These are phyloP conservation scores for Fusarium vanettenii DNA, from an alignment of 2,329 filamentous ascomycete genomes.

Conservation along the genomic window DNA sequence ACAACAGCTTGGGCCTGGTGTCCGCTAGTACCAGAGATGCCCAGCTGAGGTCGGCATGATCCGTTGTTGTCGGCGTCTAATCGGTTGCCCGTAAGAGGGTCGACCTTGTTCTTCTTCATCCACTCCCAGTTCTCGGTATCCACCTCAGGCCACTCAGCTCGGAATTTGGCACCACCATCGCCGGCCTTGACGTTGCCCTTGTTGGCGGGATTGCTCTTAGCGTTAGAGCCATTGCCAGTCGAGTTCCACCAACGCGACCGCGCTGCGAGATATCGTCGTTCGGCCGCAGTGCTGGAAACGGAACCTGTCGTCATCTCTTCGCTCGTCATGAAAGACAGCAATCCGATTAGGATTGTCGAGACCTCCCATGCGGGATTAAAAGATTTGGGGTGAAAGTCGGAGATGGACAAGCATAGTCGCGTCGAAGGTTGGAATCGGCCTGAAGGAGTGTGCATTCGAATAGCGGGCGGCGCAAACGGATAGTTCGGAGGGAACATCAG, in stretches of 20 bases:
- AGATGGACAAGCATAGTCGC: conserved; percentile 93
- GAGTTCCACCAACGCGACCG: conserved; percentile 96
- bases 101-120: conserved; percentile 87
- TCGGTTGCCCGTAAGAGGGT: conserved; percentile 78
- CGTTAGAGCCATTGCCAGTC: conserved; percentile 84
- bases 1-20: conserved; percentile 76
- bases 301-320: conserved; percentile 99
- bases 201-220: conserved; percentile 61
- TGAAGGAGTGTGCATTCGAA: conserved; percentile 98
- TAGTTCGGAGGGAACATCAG: conserved; percentile 96
- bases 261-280: conserved; percentile 81
- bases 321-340: conserved; percentile 97
- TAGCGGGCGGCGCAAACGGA: conserved; percentile 95
- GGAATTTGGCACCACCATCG: conserved; percentile 92
- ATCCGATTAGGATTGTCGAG: conserved; percentile 92
- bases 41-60: conserved; percentile 64
- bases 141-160: conserved; percentile 87
- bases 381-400: conserved; percentile 96
- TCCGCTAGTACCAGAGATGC: conserved; percentile 71
- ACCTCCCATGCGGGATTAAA: conserved; percentile 99
- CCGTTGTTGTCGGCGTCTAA: conserved; percentile 60
- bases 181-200: conserved; percentile 90
- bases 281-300: conserved; percentile 79
- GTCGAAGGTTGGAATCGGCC: conserved; percentile 95
- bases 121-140: conserved; percentile 92